Base-by-base conservation (phyloP, 441 rosid species). In the Kokia cookei region DNA sequence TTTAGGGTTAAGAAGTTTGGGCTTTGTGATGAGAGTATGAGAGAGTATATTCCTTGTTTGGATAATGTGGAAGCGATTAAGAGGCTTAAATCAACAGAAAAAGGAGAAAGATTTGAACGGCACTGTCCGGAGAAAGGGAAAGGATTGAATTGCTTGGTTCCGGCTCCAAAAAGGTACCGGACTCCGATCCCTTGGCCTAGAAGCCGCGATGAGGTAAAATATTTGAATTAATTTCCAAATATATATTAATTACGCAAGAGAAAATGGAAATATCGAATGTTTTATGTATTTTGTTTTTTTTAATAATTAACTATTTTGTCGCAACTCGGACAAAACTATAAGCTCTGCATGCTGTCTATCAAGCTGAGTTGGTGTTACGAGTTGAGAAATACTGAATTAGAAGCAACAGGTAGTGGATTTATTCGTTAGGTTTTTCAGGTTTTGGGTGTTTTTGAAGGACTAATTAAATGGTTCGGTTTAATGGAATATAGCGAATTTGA, bases 171-270 rank as follows among this genome's bases (percentile, higher is more conserved):
- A 73, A 94, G 89, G 10, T 96, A 96, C 79, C 81, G 81, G 68
- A 71, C 63, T 65, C 96, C 96, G 4, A 84, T 96, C 76, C 94
- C 96, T 0, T 96, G 99, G 99, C 99, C 99, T 6, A 81, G 66
- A 80, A 93, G 99, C 86, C 97, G 99, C 14, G 93, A 91, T 54
- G 98, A 93, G 97, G 99, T 95, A 76, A 73, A 19, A 15, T 5
- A 54, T 69, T 11, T 81, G 27, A 19, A 13, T 74, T 74, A 69
- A 7, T 48, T 45, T 72, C 13, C 2, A 22, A 22, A 43, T 26
- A 45, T 24, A 26, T 45, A 13, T 19, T 42, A 35, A 35, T 35
- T 35, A 35, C 8, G 40, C 40, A 8, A 35, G 40, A 35, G 40
- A 35, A 40, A 35, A 63, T 32, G 6, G n/a, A 19, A 64, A 35